Evolutionary conservation across 495 filamentous ascomycete species (phyloP).

Genomic region (Tuber microsphaerosporum): DNA sequence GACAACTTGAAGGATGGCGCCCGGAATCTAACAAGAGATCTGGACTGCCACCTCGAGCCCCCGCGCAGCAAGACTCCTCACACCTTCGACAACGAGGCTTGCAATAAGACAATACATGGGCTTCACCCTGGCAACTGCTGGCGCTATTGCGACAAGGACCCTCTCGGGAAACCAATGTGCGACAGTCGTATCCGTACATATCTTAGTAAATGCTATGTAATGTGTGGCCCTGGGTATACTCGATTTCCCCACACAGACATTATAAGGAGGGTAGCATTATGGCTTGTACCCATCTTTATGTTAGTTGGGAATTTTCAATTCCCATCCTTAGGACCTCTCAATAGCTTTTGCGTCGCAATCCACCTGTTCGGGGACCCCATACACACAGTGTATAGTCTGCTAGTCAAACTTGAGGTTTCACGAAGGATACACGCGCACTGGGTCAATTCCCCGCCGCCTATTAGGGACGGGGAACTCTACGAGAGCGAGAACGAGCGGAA

Average conservation of each 20-base stretch:
- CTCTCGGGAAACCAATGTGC: background rate
- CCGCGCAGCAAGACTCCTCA: too few relatives aligned
- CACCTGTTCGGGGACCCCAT: conserved; percentile 14
- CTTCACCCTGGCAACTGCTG: too few relatives aligned
- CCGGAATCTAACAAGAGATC: background rate
- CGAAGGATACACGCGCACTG: background rate
- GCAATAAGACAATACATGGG: too few relatives aligned
- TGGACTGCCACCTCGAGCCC: too few relatives aligned
- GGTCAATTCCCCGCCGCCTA: background rate
- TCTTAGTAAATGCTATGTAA: background rate
- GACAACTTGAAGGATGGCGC: background rate
- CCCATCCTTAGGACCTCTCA: background rate
- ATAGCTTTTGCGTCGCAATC: background rate
- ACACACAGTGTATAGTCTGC: background rate
- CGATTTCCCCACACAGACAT: background rate
- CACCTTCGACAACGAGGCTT: too few relatives aligned
- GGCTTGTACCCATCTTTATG: conserved; percentile 1
- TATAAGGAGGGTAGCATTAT: background rate
- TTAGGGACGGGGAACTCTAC: background rate
- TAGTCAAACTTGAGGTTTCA: conserved; percentile 7
- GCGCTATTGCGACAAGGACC: background rate
- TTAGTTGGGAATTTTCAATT: conserved; percentile 12
- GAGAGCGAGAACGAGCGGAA: background rate
- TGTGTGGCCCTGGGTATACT: background rate
- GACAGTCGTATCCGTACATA: background rate